Percentiles rank a stretch among this genome's conserved stretches.
Evolutionary conservation across 202 grass and related monocot genomes (phyloP).

Genomic region (Zoysia matrella): DNA sequence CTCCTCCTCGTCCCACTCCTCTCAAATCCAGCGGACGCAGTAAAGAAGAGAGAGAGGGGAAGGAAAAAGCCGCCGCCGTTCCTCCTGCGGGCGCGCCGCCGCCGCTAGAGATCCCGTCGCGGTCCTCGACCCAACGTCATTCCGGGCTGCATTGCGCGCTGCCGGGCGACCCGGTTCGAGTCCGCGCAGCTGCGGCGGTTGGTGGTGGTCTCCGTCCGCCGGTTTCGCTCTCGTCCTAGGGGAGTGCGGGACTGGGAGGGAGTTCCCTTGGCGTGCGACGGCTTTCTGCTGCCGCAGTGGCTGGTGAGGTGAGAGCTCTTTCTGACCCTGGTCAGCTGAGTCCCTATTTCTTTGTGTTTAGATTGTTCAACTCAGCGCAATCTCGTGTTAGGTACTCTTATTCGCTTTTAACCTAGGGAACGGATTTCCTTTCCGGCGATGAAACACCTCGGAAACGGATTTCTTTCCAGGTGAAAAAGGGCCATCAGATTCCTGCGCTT

Average conservation of each 20-base stretch:
- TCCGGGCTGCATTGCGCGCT: neutral
- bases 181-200: neutral
- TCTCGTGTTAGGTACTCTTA: neutral
- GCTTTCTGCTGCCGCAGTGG: neutral
- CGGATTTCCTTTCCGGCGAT: too few relatives aligned
- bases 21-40: conserved; percentile 7
- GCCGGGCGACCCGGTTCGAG: neutral
- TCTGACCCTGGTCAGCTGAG: too few relatives aligned
- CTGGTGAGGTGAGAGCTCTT: neutral
- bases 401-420: neutral
- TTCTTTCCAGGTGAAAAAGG: conserved; percentile 38
- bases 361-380: neutral
- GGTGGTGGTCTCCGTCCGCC: neutral
- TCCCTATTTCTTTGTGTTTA: neutral
- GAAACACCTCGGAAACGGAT: neutral
- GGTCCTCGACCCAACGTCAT: neutral
- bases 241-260: neutral
- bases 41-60: too few relatives aligned
- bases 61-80: neutral
- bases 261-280: neutral
- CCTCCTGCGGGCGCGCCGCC: neutral
- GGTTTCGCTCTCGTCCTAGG: too few relatives aligned
- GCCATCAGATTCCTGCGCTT: conserved; percentile 16
- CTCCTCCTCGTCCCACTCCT: neutral
- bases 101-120: neutral